Evolutionary conservation across 2,329 filamentous ascomycete species (phyloP), one percentile per base, ranked within the genome.

Genomic region (Nigrospora oryzae): DNA sequence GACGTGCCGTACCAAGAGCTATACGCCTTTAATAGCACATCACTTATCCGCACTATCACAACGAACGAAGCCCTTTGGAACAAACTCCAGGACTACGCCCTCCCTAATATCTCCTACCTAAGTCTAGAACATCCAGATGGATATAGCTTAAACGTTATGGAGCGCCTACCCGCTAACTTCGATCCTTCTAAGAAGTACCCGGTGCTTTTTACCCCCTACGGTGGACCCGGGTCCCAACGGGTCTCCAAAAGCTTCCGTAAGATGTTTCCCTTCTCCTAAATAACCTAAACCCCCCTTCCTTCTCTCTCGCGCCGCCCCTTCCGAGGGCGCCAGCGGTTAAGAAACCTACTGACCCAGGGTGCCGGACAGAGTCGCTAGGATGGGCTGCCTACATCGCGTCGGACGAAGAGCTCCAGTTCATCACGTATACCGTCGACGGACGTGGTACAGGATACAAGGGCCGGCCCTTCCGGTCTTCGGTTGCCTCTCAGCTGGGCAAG

Each of bases 1-100:
- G 75, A 84, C 44, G 76, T 86, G 0, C 82, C 83, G 0, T 85
- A 84, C 61, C 81, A 86, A 55, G 79, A 84, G 50, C 68, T 86
- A 1, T 84, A 83, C 62, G 65, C 74, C 0, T 58, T 73, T 48
- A 75, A 81, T 16, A 74, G 69, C 16, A 54, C 54, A 8, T 69
- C 64, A 32, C 73, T 80, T 0, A 60, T 85, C 10, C 73, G 76
- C 6, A 77, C 73, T 0, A 68, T 86, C 10, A 74, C 75, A 11
- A 73, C 75, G 54, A 86, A 86, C 58, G 70, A 72, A n/a, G 68
- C 57, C 0, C 68, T 84, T 2, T 71, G 75, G 54, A 59, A 69
- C 19, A 71, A 64, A n/a, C 68, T 86, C 2, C 63, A 77, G 12
- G 64, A 71, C 19, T 84, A 84, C 62, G 75, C 71, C 16, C 67